Percentiles rank a stretch among this genome's conserved stretches.
Conservation (phyloP, 2,329 filamentous ascomycete species). For the Dryadomyces quercus-mongolicae region DNA sequence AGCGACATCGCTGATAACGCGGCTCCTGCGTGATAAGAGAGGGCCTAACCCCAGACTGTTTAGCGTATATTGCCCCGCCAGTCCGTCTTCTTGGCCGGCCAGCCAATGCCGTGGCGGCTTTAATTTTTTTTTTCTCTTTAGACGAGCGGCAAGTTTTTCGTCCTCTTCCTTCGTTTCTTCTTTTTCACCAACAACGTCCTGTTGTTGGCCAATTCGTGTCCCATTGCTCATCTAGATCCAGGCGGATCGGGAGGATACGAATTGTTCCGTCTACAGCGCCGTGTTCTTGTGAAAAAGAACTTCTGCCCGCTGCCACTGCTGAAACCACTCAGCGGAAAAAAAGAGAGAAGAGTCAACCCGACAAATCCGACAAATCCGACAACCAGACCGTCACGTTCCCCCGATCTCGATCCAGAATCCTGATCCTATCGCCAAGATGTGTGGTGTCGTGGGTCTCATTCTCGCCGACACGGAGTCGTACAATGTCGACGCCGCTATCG, state of each 20-base stretch:
- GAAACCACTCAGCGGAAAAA: no score
- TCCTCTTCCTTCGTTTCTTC: neutral
- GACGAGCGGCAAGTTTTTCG: neutral
- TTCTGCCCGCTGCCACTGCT: no score
- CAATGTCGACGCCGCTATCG: conserved; percentile 38
- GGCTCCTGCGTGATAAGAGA: neutral
- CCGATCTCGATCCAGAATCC: no score
- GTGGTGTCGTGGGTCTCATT: conserved; percentile 49
- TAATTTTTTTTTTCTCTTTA: neutral
- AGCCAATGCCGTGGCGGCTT: neutral
- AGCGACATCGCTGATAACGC: neutral
- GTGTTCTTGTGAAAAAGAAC: neutral
- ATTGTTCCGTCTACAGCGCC: neutral
- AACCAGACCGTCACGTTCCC: no score
- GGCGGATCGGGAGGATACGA: no score
- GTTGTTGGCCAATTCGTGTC: conserved; percentile 1
- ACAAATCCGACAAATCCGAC: no score
- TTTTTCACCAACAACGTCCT: neutral
- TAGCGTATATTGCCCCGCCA: neutral
- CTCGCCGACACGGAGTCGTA: conserved; percentile 35
- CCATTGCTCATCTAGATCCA: neutral
- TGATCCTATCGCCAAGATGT: conserved; percentile 31
- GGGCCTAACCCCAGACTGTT: neutral
- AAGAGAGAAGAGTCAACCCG: no score
- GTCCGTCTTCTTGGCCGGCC: neutral